Conservation (phyloP, 1,284 basidiomycete species). For the Ceratorhiza oryzae-sativae region DNA sequence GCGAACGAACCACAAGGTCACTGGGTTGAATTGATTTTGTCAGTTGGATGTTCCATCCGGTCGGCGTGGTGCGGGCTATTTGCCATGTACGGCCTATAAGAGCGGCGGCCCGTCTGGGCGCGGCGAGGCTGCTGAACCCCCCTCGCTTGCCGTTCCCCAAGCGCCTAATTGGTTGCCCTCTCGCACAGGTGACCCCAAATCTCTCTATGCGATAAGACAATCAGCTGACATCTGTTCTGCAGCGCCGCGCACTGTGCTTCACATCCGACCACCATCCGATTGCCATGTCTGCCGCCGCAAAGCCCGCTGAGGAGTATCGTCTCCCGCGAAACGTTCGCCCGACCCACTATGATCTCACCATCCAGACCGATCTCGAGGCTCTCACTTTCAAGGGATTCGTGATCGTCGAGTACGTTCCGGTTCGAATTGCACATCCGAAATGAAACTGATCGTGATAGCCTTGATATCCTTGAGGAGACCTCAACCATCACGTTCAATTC, state of each 20-base stretch:
- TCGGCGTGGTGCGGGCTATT: background rate
- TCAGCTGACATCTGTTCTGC: constrained; percentile 31
- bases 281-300: constrained; percentile 26
- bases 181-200: constrained; percentile 11
- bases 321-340: constrained; percentile 79
- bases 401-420: constrained; percentile 64
- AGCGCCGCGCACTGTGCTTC: constrained; percentile 31
- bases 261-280: constrained; percentile 27
- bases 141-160: background rate
- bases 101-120: background rate
- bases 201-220: background rate
- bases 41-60: constrained; percentile 28
- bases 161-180: constrained; percentile 3
- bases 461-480: constrained; percentile 75
- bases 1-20: background rate
- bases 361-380: constrained; percentile 73
- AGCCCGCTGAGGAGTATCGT: constrained; percentile 60
- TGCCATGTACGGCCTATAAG: constrained; percentile 31
- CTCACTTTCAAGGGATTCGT: constrained; percentile 80
- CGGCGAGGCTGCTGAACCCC: background rate
- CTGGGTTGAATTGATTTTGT: constrained; percentile 7
- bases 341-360: constrained; percentile 73
- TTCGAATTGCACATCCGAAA: background rate
- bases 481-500: constrained; percentile 75
- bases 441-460: constrained; percentile 52